phyloP scores from a whole-genome alignment of 2,329 filamentous ascomycete species.

The Periconia sp. region DNA sequence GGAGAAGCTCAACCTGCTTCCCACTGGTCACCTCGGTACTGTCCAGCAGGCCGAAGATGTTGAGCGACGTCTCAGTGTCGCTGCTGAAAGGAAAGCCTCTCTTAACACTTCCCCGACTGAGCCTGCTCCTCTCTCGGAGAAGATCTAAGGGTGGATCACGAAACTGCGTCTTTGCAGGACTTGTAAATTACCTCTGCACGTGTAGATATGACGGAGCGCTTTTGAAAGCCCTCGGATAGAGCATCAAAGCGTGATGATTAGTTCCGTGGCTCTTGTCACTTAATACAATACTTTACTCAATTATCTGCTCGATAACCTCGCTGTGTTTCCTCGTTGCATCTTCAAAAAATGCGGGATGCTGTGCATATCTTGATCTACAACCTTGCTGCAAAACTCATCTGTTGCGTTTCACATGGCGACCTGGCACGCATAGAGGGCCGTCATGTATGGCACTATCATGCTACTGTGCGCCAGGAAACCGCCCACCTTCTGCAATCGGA shows the following conservation, averaged over 20 bases:
- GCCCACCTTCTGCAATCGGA: too few species aligned
- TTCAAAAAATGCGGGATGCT: too few species aligned
- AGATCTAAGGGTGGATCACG: neutral
- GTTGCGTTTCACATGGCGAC: too few species aligned
- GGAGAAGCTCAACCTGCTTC: slow-evolving; percentile 42
- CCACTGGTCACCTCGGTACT: slow-evolving; percentile 39
- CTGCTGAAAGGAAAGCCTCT: neutral
- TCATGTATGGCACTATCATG: too few species aligned
- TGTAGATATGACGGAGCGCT: neutral
- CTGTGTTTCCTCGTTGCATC: neutral
- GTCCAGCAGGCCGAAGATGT: slow-evolving; percentile 29
- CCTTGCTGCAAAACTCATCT: too few species aligned
- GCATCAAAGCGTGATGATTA: neutral
- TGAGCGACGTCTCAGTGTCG: slow-evolving; percentile 17
- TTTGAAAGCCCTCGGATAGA: neutral
- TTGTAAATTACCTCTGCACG: neutral
- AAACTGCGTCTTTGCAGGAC: neutral
- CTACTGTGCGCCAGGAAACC: too few species aligned
- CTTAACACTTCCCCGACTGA: neutral
- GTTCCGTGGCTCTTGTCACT: neutral
- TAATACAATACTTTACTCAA: neutral
- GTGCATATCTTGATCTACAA: too few species aligned
- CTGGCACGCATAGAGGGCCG: too few species aligned
- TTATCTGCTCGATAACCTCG: neutral
- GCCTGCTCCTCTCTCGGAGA: neutral